Conservation (phyloP, 148 eudicot species). For the Rheum nobile region DNA sequence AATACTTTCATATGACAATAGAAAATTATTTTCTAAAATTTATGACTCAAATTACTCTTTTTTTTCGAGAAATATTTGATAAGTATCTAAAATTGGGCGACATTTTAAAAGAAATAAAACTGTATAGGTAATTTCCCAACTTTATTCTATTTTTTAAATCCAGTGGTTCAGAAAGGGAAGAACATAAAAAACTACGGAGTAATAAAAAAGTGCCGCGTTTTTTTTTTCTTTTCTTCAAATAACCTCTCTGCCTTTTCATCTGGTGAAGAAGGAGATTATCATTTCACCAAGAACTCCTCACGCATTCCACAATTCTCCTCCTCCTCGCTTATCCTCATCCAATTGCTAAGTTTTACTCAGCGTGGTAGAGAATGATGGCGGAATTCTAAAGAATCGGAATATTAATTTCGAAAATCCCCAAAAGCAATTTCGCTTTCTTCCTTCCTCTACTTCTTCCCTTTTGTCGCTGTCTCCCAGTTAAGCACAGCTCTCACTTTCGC, state of each 20-base stretch:
- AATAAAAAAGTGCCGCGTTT: neutral
- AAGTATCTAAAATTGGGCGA: no score
- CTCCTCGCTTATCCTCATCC: neutral
- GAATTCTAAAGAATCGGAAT: neutral
- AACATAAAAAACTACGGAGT: neutral
- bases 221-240: neutral
- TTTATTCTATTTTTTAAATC: no score
- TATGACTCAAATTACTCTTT: no score
- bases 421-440: constrained; percentile 27
- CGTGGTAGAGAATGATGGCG: neutral
- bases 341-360: neutral
- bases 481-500: constrained; percentile 19
- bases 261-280: neutral
- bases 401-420: neutral
- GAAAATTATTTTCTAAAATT: no score
- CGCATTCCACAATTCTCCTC: neutral
- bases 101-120: no score
- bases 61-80: no score
- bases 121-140: no score
- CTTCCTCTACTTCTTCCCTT: neutral
- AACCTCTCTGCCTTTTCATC: neutral
- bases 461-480: neutral
- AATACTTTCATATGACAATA: no score
- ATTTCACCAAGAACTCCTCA: constrained; percentile 4
- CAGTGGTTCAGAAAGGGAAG: neutral